phyloP scores from a whole-genome alignment of 106 monocot genomes.

The Phalaenopsis equestris region DNA sequence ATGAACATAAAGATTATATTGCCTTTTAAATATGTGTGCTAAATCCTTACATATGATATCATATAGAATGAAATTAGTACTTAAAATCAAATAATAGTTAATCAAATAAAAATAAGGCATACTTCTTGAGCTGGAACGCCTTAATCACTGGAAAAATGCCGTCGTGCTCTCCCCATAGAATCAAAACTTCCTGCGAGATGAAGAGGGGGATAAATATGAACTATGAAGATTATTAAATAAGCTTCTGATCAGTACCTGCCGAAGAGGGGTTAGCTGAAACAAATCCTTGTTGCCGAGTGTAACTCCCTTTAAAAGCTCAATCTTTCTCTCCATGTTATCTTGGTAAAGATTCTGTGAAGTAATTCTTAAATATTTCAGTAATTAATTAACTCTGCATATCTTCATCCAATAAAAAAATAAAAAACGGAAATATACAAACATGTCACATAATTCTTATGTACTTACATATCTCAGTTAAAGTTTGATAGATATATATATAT shows the following conservation, averaged over 20 bases:
- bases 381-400: background rate
- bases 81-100: no score
- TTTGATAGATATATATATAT: no score
- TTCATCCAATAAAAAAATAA: background rate
- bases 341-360: constrained; percentile 27
- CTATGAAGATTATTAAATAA: background rate
- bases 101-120: background rate
- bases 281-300: constrained; percentile 31
- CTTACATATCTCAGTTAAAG: no score
- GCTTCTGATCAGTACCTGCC: constrained; percentile 7
- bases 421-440: no score
- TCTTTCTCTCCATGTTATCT: constrained; percentile 36
- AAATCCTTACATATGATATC: no score
- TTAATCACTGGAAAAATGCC: constrained; percentile 35
- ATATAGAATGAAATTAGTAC: no score
- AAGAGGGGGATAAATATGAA: background rate
- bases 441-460: no score
- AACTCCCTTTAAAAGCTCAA: constrained; percentile 37
- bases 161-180: constrained; percentile 40
- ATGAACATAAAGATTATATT: no score
- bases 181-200: constrained; percentile 7
- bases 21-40: no score
- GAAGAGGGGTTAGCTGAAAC: constrained; percentile 41
- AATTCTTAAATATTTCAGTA: background rate
- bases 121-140: constrained; percentile 30